Conservation (phyloP, 345 rosid species). For the Sonneratia alba region DNA sequence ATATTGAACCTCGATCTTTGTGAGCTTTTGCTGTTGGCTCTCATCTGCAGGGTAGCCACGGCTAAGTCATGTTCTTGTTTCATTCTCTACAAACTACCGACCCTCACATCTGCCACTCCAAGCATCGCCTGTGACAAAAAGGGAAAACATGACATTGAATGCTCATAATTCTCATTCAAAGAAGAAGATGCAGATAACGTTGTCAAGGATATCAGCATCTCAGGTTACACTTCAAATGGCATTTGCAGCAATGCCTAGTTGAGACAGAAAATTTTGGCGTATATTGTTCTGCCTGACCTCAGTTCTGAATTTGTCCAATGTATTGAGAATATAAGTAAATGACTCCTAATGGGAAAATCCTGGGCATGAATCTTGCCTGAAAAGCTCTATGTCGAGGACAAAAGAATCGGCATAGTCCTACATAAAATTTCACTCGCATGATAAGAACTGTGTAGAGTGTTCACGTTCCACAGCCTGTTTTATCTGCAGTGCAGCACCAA, state of each 20-base stretch:
- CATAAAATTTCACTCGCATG: not conserved
- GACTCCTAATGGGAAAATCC: not conserved
- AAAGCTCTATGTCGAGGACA: not conserved
- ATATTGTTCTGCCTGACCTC: not conserved
- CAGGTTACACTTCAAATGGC: not conserved
- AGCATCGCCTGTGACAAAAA: not conserved
- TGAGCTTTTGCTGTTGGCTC: not conserved
- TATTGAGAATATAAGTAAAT: not conserved
- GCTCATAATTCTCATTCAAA: not conserved
- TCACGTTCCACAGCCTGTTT: constrained; percentile 23
- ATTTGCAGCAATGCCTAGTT: not conserved
- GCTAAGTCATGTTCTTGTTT: not conserved
- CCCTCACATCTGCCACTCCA: too few species aligned
- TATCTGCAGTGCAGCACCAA: constrained; percentile 58
- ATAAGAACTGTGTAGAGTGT: constrained; percentile 1
- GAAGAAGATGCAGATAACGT: not conserved
- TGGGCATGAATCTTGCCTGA: not conserved
- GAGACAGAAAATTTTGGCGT: constrained; percentile 1
- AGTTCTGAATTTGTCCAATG: constrained; percentile 1
- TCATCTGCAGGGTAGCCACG: not conserved
- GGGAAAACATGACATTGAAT: not conserved
- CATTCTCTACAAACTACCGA: not conserved
- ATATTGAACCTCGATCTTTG: not conserved
- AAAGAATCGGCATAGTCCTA: not conserved
- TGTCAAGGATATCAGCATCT: not conserved